phyloP scores from a whole-genome alignment of 331 rosid genomes.

The Erythrophleum ivorense region DNA sequence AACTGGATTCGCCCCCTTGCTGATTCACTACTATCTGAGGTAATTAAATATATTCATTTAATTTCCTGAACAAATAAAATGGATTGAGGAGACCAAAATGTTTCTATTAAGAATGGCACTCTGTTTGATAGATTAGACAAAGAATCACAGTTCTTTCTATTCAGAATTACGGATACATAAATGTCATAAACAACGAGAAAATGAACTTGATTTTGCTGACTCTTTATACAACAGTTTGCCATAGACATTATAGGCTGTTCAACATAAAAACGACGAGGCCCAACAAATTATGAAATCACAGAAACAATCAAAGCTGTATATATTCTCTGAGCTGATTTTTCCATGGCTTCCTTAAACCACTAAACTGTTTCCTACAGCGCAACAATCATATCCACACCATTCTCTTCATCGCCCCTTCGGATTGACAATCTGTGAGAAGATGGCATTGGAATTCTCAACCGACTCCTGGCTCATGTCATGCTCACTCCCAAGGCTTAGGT shows the following conservation, averaged over 20 bases:
- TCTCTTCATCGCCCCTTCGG: slow-evolving; percentile 59
- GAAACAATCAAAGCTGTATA: slow-evolving; percentile 41
- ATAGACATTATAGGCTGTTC: slow-evolving; percentile 33
- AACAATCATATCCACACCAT: slow-evolving; percentile 3
- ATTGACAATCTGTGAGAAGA: slow-evolving; percentile 68
- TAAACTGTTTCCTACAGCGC: slow-evolving; percentile 23
- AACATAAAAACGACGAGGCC: slow-evolving; percentile 27
- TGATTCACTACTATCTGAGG: not conserved
- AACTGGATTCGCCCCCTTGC: not conserved
- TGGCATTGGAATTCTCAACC: slow-evolving; percentile 31
- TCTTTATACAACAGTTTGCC: slow-evolving; percentile 16
- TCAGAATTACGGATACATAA: not conserved
- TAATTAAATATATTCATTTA: not conserved
- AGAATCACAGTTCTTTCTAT: not conserved
- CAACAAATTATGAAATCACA: slow-evolving; percentile 31
- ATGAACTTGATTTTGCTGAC: not conserved
- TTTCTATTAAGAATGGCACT: not conserved
- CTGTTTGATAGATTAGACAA: not conserved
- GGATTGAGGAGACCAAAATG: not conserved
- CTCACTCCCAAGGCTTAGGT: slow-evolving; percentile 67
- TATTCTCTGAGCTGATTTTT: slow-evolving; percentile 29
- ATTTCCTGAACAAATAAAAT: not conserved
- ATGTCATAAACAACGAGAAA: not conserved
- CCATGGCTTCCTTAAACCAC: slow-evolving; percentile 43
- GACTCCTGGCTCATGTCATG: slow-evolving; percentile 47